Evolutionary conservation across 176 grass and related monocot genomes (phyloP).

Genomic region (Pontederia paniculata): DNA sequence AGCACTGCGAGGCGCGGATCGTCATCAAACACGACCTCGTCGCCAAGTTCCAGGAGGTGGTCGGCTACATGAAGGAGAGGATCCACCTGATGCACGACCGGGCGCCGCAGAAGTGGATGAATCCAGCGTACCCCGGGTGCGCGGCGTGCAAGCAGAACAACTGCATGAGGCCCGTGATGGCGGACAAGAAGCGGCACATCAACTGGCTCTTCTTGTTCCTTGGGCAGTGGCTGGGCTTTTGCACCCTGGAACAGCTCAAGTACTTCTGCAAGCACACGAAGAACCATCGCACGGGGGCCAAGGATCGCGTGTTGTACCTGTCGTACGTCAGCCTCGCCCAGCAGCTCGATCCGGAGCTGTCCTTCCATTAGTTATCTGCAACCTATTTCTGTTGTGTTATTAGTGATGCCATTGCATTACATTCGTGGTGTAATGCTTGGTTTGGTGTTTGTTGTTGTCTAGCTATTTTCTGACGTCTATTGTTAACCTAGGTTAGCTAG

Average conservation of each 20-base stretch:
- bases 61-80: slow-evolving; percentile 20
- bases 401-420: too few relatives aligned
- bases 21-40: slow-evolving; percentile 36
- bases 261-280: slow-evolving; percentile 58
- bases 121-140: slow-evolving; percentile 24
- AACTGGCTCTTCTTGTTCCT: slow-evolving; percentile 78
- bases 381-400: too few relatives aligned
- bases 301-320: slow-evolving; percentile 53
- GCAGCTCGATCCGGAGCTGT: slow-evolving; percentile 29
- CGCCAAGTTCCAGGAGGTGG: slow-evolving; percentile 35
- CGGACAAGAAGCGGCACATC: slow-evolving; percentile 36
- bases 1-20: slow-evolving; percentile 11
- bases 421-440: too few relatives aligned
- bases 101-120: slow-evolving; percentile 28
- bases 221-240: slow-evolving; percentile 47
- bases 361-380: slow-evolving; percentile 3
- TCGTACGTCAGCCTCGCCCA: slow-evolving; percentile 41
- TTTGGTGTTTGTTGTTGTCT: too few relatives aligned
- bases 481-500: too few relatives aligned
- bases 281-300: slow-evolving; percentile 48
- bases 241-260: slow-evolving; percentile 62
- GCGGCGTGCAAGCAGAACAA: slow-evolving; percentile 4
- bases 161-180: slow-evolving; percentile 34
- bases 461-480: too few relatives aligned
- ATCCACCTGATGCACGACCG: slow-evolving; percentile 42